phyloP scores from a whole-genome alignment of 352 stramenopile genomes.

The Pythium sp. region DNA sequence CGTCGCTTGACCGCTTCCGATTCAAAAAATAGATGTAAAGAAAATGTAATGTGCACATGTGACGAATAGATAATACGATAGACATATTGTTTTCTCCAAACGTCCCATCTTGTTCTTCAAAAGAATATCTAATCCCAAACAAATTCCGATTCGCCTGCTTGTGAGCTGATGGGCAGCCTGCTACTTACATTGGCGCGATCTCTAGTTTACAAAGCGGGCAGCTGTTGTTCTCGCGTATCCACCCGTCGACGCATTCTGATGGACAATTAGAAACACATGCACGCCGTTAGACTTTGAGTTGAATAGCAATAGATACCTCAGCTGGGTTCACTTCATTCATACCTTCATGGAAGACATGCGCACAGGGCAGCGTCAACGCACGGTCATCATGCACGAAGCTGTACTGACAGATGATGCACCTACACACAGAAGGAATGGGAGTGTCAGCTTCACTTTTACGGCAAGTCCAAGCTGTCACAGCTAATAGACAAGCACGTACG shows the following conservation, averaged over 20 bases:
- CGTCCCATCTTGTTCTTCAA: background rate
- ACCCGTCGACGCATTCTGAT: constrained; percentile 62
- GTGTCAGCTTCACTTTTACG: constrained; percentile 3
- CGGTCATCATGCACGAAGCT: constrained; percentile 51
- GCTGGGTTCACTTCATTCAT: constrained; percentile 12
- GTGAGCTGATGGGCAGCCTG: background rate
- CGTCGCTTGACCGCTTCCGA: constrained; percentile 24
- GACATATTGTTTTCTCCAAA: background rate
- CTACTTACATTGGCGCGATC: constrained; percentile 34
- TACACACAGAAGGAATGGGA: constrained; percentile 15
- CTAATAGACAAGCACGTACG: constrained; percentile 37
- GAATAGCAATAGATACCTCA: background rate
- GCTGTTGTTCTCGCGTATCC: constrained; percentile 79
- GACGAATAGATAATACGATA: background rate
- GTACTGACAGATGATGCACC: constrained; percentile 76
- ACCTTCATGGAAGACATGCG: constrained; percentile 80
- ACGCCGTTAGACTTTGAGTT: background rate
- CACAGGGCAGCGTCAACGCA: constrained; percentile 66
- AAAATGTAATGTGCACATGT: background rate
- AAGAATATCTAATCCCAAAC: background rate
- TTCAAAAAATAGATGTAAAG: constrained; percentile 19
- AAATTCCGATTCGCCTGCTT: background rate
- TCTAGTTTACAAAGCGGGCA: constrained; percentile 73
- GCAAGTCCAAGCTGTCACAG: background rate
- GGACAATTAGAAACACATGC: background rate